Evolutionary conservation across 2,329 filamentous ascomycete species (phyloP).

Genomic region (Microdochium trichocladiopsis): DNA sequence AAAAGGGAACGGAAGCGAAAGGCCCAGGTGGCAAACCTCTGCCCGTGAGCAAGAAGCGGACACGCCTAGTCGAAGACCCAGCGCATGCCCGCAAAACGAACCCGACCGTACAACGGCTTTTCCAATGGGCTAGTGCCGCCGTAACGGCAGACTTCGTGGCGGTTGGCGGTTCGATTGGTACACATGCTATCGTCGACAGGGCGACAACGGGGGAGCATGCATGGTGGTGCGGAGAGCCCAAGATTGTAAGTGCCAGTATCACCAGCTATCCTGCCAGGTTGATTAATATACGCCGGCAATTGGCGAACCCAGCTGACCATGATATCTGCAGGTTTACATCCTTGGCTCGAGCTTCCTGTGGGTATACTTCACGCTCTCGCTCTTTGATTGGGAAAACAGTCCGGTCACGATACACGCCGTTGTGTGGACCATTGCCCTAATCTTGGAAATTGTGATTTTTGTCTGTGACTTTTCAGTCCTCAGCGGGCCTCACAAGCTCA

Average conservation of each 20-base stretch:
- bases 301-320: conserved; percentile 1
- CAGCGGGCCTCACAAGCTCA: conserved; percentile 58
- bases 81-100: conserved; percentile 30
- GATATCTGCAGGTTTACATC: conserved; percentile 63
- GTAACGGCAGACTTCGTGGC: conserved; percentile 69
- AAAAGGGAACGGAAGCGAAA: conserved; percentile 41
- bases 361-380: conserved; percentile 75
- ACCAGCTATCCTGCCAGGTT: conserved; percentile 6
- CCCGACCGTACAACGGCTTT: conserved; percentile 42
- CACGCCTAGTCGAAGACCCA: conserved; percentile 38
- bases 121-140: conserved; percentile 67
- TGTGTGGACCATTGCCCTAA: conserved; percentile 69
- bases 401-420: conserved; percentile 74
- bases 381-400: conserved; percentile 75
- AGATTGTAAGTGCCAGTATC: conserved; percentile 17
- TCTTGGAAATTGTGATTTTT: conserved; percentile 67
- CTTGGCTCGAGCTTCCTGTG: conserved; percentile 83
- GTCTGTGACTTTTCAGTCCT: conserved; percentile 63
- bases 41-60: conserved; percentile 56
- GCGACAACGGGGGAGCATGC: conserved; percentile 16
- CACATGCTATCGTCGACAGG: conserved; percentile 60
- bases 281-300: too few relatives aligned
- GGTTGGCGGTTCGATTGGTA: conserved; percentile 66
- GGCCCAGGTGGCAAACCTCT: conserved; percentile 89
- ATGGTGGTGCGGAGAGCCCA: conserved; percentile 22